These are phyloP conservation scores for Omphalotus olearius DNA, from an alignment of 1,284 basidiomycete species.

Conservation along the genomic window DNA sequence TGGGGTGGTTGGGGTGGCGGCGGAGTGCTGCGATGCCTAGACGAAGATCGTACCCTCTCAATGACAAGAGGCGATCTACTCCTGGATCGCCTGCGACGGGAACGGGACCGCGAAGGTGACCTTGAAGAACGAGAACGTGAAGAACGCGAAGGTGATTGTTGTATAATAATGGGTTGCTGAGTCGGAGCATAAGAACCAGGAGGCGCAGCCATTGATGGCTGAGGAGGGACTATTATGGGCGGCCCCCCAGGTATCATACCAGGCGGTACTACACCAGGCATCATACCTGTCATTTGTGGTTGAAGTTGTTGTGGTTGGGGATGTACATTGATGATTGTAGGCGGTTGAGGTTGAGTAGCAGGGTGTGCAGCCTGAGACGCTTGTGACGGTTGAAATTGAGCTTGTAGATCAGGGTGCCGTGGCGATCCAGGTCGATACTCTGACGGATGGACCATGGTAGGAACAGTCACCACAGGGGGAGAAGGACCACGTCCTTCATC, in stretches of 20 bases:
- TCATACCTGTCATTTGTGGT: constrained; percentile 1
- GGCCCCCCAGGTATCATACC: constrained; percentile 4
- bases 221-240: neutral
- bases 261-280: constrained; percentile 4
- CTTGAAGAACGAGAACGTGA: neutral
- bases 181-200: neutral
- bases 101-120: constrained; percentile 12
- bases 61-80: too few relatives aligned
- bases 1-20: neutral
- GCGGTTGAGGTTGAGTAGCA: constrained; percentile 10
- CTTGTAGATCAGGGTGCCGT: constrained; percentile 6
- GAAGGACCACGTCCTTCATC: constrained; percentile 1
- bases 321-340: constrained; percentile 15
- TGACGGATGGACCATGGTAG: neutral
- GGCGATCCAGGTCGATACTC: constrained; percentile 9
- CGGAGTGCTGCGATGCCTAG: neutral
- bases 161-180: neutral
- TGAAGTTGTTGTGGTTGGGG: neutral
- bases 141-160: constrained; percentile 1
- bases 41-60: neutral
- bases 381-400: constrained; percentile 6
- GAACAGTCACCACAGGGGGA: constrained; percentile 8
- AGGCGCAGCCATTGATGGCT: neutral
- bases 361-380: constrained; percentile 8
- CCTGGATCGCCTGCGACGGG: constrained; percentile 1